Conservation (phyloP, 2,329 filamentous ascomycete genomes). For the Exophiala mesophila region DNA sequence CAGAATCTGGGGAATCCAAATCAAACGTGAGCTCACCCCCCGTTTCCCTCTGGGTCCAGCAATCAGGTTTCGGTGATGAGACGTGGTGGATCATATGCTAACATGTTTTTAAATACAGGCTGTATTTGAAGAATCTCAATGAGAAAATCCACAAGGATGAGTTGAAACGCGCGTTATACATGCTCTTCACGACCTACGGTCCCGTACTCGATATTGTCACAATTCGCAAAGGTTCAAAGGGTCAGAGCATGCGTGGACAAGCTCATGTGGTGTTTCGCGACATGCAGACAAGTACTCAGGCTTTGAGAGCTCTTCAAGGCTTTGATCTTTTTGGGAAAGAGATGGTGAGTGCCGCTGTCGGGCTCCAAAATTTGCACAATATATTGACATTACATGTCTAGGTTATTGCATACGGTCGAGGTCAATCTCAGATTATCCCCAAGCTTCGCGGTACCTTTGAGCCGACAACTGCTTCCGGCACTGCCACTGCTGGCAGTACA, state of each 20-base stretch:
- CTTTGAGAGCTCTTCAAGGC: slow-evolving; percentile 82
- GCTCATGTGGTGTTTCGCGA: slow-evolving; percentile 90
- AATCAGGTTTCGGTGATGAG: too few species aligned
- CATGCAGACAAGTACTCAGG: slow-evolving; percentile 84
- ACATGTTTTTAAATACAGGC: slow-evolving; percentile 49
- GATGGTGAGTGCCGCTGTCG: slow-evolving; percentile 49
- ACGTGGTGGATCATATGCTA: too few species aligned
- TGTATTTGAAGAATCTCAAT: slow-evolving; percentile 86
- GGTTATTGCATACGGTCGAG: slow-evolving; percentile 88
- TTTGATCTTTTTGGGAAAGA: slow-evolving; percentile 79
- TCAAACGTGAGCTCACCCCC: slow-evolving; percentile 60
- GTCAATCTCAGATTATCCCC: slow-evolving; percentile 79
- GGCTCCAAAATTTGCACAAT: slow-evolving; percentile 9
- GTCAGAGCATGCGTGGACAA: slow-evolving; percentile 88
- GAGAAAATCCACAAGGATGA: slow-evolving; percentile 88
- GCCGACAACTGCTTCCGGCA: slow-evolving; percentile 50
- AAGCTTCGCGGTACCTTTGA: slow-evolving; percentile 90
- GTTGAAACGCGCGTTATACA: slow-evolving; percentile 80
- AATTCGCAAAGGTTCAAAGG: slow-evolving; percentile 56
- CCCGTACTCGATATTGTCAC: slow-evolving; percentile 87
- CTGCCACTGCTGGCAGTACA: slow-evolving; percentile 59
- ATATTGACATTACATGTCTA: slow-evolving; percentile 35
- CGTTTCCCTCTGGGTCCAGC: too few species aligned
- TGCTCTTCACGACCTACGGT: slow-evolving; percentile 90
- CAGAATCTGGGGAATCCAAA: slow-evolving; percentile 58